Evolutionary conservation across 116 monocot genomes (phyloP).

Genomic region (Trichopus zeylanicus): DNA sequence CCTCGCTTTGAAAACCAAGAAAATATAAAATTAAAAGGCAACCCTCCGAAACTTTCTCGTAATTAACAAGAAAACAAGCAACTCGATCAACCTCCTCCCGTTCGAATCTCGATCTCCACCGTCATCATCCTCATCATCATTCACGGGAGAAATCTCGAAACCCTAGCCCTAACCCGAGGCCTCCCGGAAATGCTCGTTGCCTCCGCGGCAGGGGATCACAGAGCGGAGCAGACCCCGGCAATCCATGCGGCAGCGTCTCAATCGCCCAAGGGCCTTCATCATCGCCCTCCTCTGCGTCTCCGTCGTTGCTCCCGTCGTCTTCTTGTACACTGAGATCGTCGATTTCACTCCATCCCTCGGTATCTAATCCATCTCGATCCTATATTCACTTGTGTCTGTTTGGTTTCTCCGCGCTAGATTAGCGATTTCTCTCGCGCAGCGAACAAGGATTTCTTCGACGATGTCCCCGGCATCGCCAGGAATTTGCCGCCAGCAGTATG

Average conservation of each 20-base stretch:
- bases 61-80: too few species aligned
- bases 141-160: too few species aligned
- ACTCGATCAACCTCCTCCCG: too few species aligned
- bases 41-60: too few species aligned
- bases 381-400: neutral
- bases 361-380: neutral
- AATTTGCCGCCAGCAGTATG: constrained; percentile 11
- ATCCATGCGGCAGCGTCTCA: neutral
- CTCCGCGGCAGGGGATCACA: too few species aligned
- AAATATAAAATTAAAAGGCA: too few species aligned
- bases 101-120: too few species aligned
- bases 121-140: too few species aligned
- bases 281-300: constrained; percentile 13
- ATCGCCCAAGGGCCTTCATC: constrained; percentile 4
- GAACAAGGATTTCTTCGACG: constrained; percentile 14
- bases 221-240: neutral
- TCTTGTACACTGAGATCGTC: constrained; percentile 5
- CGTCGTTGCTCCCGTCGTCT: constrained; percentile 13
- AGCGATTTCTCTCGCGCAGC: constrained; percentile 4
- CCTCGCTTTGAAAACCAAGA: too few species aligned
- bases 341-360: constrained; percentile 16
- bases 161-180: neutral
- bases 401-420: neutral
- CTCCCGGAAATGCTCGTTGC: neutral
- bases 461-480: constrained; percentile 7